These are phyloP conservation scores for Nannochloropsis oceanica DNA, from an alignment of 108 stramenopile genomes.

Conservation along the genomic window DNA sequence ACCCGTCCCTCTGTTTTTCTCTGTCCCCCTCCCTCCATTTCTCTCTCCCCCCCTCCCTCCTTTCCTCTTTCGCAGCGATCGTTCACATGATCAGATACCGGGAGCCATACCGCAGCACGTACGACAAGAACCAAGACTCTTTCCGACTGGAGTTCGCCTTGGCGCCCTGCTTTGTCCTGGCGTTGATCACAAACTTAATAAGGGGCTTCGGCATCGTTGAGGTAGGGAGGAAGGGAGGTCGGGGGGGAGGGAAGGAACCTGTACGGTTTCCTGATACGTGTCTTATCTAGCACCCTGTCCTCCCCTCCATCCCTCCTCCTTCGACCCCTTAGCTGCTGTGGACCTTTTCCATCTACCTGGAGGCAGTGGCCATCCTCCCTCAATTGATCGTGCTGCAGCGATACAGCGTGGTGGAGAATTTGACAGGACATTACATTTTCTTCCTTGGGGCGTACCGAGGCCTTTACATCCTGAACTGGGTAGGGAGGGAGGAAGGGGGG, in stretches of 20 bases:
- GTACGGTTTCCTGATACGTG: neutral
- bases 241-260: neutral
- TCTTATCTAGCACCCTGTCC: neutral
- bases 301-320: neutral
- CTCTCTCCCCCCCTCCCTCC: neutral
- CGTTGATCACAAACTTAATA: slow-evolving; percentile 55
- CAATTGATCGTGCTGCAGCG: slow-evolving; percentile 92
- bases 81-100: slow-evolving; percentile 3
- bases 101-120: slow-evolving; percentile 79
- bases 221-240: neutral
- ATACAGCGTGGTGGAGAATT: slow-evolving; percentile 88
- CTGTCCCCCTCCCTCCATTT: neutral
- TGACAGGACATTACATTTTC: slow-evolving; percentile 94
- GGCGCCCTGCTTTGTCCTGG: slow-evolving; percentile 69
- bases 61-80: neutral
- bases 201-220: slow-evolving; percentile 37
- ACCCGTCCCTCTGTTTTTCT: neutral
- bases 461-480: slow-evolving; percentile 99
- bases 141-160: slow-evolving; percentile 92
- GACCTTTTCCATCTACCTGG: slow-evolving; percentile 91
- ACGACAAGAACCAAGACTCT: slow-evolving; percentile 89
- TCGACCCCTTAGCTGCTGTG: slow-evolving; percentile 52
- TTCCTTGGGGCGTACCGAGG: slow-evolving; percentile 90
- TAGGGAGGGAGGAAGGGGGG: neutral
- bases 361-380: slow-evolving; percentile 85